These are phyloP conservation scores for Botryotinia globosa DNA, from an alignment of 2,329 filamentous ascomycete species.

Conservation along the genomic window DNA sequence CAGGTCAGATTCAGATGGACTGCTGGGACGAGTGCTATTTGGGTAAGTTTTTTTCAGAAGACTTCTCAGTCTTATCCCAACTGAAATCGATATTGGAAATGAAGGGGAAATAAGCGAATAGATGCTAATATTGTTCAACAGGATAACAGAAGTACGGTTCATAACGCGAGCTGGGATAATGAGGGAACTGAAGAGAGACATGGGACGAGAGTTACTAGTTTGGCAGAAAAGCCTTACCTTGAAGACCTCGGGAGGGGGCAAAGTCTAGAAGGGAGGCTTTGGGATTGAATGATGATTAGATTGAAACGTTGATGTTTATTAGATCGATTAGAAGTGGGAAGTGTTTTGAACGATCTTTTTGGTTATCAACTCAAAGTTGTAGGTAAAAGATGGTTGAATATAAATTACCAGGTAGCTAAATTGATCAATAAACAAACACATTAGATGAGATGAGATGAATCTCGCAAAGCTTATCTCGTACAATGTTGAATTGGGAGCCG, in stretches of 20 bases:
- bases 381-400: neutral
- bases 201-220: constrained; percentile 66
- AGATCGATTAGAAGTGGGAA: neutral
- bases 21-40: constrained; percentile 62
- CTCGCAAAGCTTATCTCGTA: neutral
- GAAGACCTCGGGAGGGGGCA: constrained; percentile 57
- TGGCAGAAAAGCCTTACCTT: constrained; percentile 71
- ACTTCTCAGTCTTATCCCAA: neutral
- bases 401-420: neutral
- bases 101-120: neutral
- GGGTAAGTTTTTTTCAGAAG: constrained; percentile 41
- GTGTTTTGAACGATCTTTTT: neutral
- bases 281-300: constrained; percentile 54
- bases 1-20: constrained; percentile 72
- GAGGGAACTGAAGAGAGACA: constrained; percentile 64
- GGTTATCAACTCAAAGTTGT: neutral
- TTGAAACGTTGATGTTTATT: neutral
- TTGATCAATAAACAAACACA: neutral
- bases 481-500: neutral
- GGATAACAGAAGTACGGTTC: constrained; percentile 70
- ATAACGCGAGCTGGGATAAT: constrained; percentile 74
- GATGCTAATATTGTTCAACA: neutral
- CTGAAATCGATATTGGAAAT: neutral
- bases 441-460: neutral
- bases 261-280: constrained; percentile 65